These are phyloP conservation scores for Septoria linicola DNA, from an alignment of 2,329 filamentous ascomycete genomes.

Conservation along the genomic window DNA sequence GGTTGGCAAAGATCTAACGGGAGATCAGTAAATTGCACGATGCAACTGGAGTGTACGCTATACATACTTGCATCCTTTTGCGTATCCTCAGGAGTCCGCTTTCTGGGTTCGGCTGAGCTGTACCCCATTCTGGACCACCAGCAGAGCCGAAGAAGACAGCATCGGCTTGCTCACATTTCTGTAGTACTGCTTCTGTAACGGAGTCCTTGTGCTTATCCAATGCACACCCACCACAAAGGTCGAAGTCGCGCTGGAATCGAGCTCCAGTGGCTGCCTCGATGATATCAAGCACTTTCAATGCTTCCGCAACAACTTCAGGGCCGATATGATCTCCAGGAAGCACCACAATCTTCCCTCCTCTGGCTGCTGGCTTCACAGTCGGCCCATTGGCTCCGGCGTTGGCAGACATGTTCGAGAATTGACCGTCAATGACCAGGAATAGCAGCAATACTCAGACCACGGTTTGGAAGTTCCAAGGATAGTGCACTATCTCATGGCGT, in stretches of 20 bases:
- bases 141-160: slow-evolving; percentile 52
- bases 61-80: slow-evolving; percentile 41
- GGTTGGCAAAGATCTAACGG: slow-evolving; percentile 48
- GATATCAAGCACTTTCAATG: slow-evolving; percentile 49
- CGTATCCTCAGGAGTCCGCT: slow-evolving; percentile 47
- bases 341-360: slow-evolving; percentile 42
- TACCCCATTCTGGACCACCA: slow-evolving; percentile 51
- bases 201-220: slow-evolving; percentile 49
- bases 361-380: slow-evolving; percentile 5
- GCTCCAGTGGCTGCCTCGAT: slow-evolving; percentile 35
- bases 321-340: slow-evolving; percentile 51
- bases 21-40: neutral
- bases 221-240: slow-evolving; percentile 41
- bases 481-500: too few relatives aligned
- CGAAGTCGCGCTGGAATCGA: slow-evolving; percentile 37
- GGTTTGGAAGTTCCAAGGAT: too few relatives aligned
- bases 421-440: too few relatives aligned
- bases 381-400: slow-evolving; percentile 8
- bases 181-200: slow-evolving; percentile 46
- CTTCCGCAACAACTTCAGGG: slow-evolving; percentile 53
- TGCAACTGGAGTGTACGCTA: neutral
- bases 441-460: too few relatives aligned
- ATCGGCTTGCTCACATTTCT: slow-evolving; percentile 44
- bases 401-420: neutral
- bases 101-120: slow-evolving; percentile 45